Conservation (phyloP, 345 rosid genomes). For the Eucalyptus erythrocorys region DNA sequence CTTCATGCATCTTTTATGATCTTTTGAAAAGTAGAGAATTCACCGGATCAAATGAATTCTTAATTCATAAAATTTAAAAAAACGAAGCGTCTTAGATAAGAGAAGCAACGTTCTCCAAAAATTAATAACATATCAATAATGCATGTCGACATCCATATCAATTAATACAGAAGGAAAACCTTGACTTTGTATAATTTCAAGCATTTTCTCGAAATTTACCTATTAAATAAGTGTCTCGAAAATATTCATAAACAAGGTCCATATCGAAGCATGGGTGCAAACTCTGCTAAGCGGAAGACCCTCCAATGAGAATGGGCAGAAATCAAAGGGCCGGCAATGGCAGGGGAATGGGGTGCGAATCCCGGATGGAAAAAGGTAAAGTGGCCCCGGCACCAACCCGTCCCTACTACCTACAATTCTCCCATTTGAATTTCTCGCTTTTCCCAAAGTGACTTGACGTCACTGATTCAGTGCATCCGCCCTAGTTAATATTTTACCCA, state of each 20-base stretch:
- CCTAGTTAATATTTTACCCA: not conserved
- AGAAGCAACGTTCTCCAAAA: rapidly evolving
- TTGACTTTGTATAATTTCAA: not conserved
- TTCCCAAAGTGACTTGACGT: not conserved
- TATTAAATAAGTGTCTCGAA: too few relatives aligned
- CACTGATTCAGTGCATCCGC: not conserved
- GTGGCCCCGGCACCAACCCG: not conserved
- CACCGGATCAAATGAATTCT: not conserved
- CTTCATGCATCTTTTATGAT: not conserved
- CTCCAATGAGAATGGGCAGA: not conserved
- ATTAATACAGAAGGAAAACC: not conserved
- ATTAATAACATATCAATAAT: rapidly evolving
- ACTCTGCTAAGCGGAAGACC: not conserved
- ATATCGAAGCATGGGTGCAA: not conserved
- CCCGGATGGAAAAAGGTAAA: not conserved
- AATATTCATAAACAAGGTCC: too few relatives aligned
- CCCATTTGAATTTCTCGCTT: not conserved
- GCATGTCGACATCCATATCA: not conserved
- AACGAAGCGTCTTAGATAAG: rapidly evolving
- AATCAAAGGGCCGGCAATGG: not conserved
- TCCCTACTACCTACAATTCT: not conserved
- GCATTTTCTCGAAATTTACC: not conserved
- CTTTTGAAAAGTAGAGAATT: too few relatives aligned
- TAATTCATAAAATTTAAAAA: not conserved
- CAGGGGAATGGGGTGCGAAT: not conserved